Base-by-base conservation (phyloP, 2,329 filamentous ascomycete species). In the Aspergillus ochraceoroseus region DNA sequence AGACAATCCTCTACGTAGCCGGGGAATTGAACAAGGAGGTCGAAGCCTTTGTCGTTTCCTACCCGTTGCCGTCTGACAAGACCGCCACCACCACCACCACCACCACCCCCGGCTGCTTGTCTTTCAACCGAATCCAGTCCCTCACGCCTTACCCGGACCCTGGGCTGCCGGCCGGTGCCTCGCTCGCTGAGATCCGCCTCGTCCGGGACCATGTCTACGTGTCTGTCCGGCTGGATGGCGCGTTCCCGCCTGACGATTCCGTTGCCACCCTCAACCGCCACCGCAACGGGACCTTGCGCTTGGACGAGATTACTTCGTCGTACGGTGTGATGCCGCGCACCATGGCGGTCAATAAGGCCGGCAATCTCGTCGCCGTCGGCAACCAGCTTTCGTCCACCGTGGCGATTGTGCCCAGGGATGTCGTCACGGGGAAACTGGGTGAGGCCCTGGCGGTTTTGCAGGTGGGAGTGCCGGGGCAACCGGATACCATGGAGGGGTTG, bases 241-340 rank as follows among this genome's bases (percentile, higher is more conserved):
- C 47, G 0, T 64, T 60, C 32, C 20, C 43, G 2, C 51, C 51
- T 0, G 43, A 51, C 41, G 62, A 64, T 43, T 64, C 60, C 1
- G 50, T 64, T 26, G 53, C 56, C 9, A 54, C 50, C 5, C 46
- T 61, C 37, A 19, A 38, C n/a, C 52, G 47, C n/a, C 28, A 34
- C 0, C 82, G 86, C 59, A 75, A 82, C n/a, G 83, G 82, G 5
- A 67, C 62, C 1, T 68, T 87, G 17, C 62, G 56, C 0, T 72
- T 77, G 41, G 58, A 77, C 2, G 74, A 82, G 52, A 69, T 79
- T 18, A 73, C 73, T n/a, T 71, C 82, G 0, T 74, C 79, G 0
- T 81, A 82, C 33, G 85, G 85, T 2, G 61, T 66, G 5, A 75
- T 72, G 40, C 85, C 85, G 0, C 73, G 85, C 14, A 81, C 83